These are phyloP conservation scores for Sordariomycetes sp. DNA, from an alignment of 2,329 filamentous ascomycete genomes.

Conservation along the genomic window DNA sequence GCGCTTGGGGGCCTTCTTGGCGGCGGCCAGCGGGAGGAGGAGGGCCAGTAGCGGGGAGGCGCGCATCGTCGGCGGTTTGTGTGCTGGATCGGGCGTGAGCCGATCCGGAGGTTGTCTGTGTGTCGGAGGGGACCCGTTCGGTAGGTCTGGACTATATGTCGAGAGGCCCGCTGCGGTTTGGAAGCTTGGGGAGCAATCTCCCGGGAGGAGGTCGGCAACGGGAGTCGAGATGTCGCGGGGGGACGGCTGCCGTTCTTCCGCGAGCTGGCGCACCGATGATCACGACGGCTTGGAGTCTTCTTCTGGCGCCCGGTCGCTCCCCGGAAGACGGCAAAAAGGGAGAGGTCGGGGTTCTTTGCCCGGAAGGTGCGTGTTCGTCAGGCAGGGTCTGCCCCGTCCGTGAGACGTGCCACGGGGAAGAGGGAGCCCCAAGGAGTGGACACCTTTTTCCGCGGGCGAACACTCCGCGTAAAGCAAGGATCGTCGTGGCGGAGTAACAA, in stretches of 20 bases:
- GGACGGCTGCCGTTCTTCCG: not conserved
- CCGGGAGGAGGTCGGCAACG: not conserved
- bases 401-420: not conserved
- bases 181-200: not conserved
- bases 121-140: not conserved
- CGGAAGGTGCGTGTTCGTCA: not conserved
- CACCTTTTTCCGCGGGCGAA: not conserved
- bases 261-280: no score
- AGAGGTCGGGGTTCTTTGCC: not conserved
- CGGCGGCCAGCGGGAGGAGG: not conserved
- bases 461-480: not conserved
- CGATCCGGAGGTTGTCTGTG: not conserved
- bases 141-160: no score
- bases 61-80: constrained; percentile 3
- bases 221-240: not conserved
- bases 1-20: constrained; percentile 46
- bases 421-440: not conserved
- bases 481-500: not conserved
- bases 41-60: not conserved
- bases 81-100: not conserved
- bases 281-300: not conserved
- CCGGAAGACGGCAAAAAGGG: not conserved
- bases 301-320: not conserved
- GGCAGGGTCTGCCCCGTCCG: not conserved
- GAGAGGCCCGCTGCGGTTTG: no score